A percentile compares a stretch with the other conserved stretches of the same genome.
Conservation (phyloP, 345 rosid species). For the Gossypium turneri region DNA sequence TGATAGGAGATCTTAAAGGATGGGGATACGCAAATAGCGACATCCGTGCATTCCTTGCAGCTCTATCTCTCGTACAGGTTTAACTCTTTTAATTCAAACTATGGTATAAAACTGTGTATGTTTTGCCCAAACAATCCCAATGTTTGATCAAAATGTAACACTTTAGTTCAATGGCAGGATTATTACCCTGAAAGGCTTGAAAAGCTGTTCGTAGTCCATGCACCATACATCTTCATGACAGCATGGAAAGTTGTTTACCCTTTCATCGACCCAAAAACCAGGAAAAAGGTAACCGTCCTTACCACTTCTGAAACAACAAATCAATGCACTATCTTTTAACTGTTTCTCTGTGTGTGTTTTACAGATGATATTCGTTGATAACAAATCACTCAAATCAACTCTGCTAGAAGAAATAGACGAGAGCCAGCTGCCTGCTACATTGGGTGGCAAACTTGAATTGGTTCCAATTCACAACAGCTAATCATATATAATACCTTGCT, state of each 20-base stretch:
- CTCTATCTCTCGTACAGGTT: constrained; percentile 44
- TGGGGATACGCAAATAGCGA: constrained; percentile 55
- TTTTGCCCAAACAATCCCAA: neutral
- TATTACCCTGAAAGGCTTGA: constrained; percentile 50
- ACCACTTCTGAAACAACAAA: neutral
- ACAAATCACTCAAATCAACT: constrained; percentile 36
- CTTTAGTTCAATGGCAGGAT: constrained; percentile 27
- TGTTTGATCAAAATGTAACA: neutral
- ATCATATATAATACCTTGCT: neutral
- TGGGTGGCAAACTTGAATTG: constrained; percentile 36
- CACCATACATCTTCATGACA: constrained; percentile 34
- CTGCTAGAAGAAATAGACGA: constrained; percentile 49
- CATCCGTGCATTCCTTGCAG: constrained; percentile 34
- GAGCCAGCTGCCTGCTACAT: constrained; percentile 43
- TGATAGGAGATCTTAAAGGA: constrained; percentile 43
- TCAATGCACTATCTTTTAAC: neutral
- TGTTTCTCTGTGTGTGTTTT: neutral
- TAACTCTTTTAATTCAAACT: neutral
- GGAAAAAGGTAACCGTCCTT: constrained; percentile 28
- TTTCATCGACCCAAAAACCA: constrained; percentile 39
- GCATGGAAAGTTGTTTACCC: constrained; percentile 39
- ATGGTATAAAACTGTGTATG: neutral
- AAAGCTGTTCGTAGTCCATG: constrained; percentile 34
- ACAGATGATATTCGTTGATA: constrained; percentile 46
- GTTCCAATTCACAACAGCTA: constrained; percentile 20